Evolutionary conservation across 352 stramenopile species (phyloP), one percentile per base, ranked within the genome.

Genomic region (Globisporangium ultimum): DNA sequence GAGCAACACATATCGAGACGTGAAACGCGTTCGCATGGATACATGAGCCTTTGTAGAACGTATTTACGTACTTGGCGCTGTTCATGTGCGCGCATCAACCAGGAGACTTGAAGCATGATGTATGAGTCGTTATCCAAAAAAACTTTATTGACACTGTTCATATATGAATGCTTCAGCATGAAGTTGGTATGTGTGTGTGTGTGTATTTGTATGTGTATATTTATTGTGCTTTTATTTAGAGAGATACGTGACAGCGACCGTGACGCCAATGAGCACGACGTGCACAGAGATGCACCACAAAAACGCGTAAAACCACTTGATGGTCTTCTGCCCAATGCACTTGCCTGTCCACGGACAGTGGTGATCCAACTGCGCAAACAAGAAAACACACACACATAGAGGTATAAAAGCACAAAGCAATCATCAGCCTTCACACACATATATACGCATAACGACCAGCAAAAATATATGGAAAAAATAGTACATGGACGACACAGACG

Each of bases 291-390:
- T 83, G 61, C 66, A 71, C 18, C 63, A 71, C 18, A 93, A 63
- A 61, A 93, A 96, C 17, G 77, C 71, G 70, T 95, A 92, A 58
- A 96, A 96, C 72, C 68, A 87, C 42, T 73, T 71, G 32, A 96
- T 69, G 24, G 82, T 97, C 61, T 81, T 70, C 61, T 88, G 74
- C 53, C 87, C 89, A 20, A 97, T 84, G 69, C 89, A 97, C 66
- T 97, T 96, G 61, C 89, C 87, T 13, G 90, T 97, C 87, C 89
- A 97, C 21, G 90, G 90, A 60, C 90, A 97, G 61, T 97, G 90
- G 67, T 97, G 90, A 61, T 97, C 90, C 61, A 97, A 69, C 83
- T 94, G 28, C 28, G 9, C 0, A 36, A 13, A 5, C 24, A 28
- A 42, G 36, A 79, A 48, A 15, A 10, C 50, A 64, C 13, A 55